Conservation (phyloP, 495 filamentous ascomycete genomes). For the Aspergillus biplanus region DNA sequence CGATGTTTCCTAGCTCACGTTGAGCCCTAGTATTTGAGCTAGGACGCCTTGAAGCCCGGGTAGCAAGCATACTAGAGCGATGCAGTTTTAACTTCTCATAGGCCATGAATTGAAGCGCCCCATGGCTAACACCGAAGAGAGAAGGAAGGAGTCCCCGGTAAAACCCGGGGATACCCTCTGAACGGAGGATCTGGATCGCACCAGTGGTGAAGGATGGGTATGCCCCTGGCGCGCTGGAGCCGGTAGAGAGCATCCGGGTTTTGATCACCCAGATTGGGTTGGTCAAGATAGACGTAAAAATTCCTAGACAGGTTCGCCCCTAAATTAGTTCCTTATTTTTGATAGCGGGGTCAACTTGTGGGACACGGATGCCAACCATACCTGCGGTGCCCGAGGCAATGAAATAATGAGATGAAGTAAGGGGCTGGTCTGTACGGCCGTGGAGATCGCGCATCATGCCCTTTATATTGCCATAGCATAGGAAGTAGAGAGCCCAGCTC, state of each 20-base stretch:
- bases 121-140: conserved; percentile 89
- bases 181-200: conserved; percentile 59
- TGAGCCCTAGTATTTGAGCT: neutral
- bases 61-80: conserved; percentile 32
- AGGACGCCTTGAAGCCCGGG: conserved; percentile 4
- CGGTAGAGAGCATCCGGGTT: conserved; percentile 92
- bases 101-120: conserved; percentile 93
- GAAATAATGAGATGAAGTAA: conserved; percentile 81
- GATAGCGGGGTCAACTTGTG: neutral
- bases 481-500: conserved; percentile 92
- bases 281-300: conserved; percentile 75
- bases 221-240: conserved; percentile 70
- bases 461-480: conserved; percentile 67
- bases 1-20: conserved; percentile 66
- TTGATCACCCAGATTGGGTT: conserved; percentile 99
- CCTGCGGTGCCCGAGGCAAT: conserved; percentile 77
- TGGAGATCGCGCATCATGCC: conserved; percentile 38
- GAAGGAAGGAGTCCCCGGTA: conserved; percentile 83
- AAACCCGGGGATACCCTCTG: conserved; percentile 77
- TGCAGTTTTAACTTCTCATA: conserved; percentile 85
- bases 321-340: conserved; percentile 1
- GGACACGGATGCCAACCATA: conserved; percentile 22
- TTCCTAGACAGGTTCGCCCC: conserved; percentile 39
- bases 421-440: conserved; percentile 26
- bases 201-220: conserved; percentile 80